Conservation (phyloP, 1,284 basidiomycete species). For the Tranzscheliella williamsii region DNA sequence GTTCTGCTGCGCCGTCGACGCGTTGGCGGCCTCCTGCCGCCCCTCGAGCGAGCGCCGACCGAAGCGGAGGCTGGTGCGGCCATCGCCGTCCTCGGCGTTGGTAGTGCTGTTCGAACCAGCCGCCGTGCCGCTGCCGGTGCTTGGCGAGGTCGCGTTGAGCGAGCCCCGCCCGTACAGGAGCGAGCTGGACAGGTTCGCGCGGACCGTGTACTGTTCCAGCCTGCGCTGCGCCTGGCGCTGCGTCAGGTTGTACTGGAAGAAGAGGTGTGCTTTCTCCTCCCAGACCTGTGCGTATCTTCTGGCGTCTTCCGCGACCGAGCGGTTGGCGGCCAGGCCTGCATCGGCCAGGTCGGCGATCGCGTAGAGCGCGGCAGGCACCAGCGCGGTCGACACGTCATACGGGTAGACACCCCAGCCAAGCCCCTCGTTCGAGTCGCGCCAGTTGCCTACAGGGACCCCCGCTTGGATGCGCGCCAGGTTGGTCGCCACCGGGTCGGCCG, state of each 20-base stretch:
- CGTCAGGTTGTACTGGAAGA: slow-evolving; percentile 64
- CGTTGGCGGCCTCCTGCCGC: slow-evolving; percentile 3
- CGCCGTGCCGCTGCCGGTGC: slow-evolving; percentile 1
- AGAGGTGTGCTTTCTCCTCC: slow-evolving; percentile 62
- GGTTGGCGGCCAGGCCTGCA: slow-evolving; percentile 59
- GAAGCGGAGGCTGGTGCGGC: slow-evolving; percentile 3
- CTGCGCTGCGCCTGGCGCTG: slow-evolving; percentile 56
- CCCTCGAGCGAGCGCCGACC: slow-evolving; percentile 2
- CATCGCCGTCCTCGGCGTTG: background rate
- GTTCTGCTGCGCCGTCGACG: background rate
- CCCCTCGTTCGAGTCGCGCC: slow-evolving; percentile 66
- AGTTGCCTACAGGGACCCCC: slow-evolving; percentile 64
- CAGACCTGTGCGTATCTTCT: slow-evolving; percentile 60
- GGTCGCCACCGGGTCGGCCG: slow-evolving; percentile 45
- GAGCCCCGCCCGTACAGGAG: slow-evolving; percentile 54
- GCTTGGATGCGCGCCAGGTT: slow-evolving; percentile 62
- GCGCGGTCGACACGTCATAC: slow-evolving; percentile 65
- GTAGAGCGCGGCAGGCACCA: slow-evolving; percentile 65
- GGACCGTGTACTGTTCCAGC: slow-evolving; percentile 63
- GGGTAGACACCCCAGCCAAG: slow-evolving; percentile 65
- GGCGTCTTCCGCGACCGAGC: slow-evolving; percentile 59
- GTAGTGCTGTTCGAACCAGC: background rate
- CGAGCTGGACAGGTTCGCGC: slow-evolving; percentile 61
- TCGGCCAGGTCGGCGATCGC: slow-evolving; percentile 63
- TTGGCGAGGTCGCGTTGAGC: slow-evolving; percentile 15